Conservation (phyloP, 1,139 yeast genomes). For the Nakaseomyces glabratus region DNA sequence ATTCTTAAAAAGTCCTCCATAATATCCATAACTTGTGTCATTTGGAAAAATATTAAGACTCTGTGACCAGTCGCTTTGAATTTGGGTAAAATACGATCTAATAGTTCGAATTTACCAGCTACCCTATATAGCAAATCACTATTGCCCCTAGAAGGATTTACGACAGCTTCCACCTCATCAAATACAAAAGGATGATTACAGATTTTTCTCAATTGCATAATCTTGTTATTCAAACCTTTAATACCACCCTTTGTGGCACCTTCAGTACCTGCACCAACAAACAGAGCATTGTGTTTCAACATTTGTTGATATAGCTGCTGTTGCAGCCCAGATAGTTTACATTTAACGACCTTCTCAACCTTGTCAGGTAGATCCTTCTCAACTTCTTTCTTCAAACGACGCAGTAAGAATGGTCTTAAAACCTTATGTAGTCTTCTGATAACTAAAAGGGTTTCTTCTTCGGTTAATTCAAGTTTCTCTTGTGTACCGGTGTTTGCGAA, state of each 20-base stretch:
- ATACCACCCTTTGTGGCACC: conserved; percentile 45
- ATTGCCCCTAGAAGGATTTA: conserved; percentile 66
- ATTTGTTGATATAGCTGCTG: conserved; percentile 67
- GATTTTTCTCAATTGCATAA: conserved; percentile 92
- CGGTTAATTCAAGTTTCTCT: conserved; percentile 67
- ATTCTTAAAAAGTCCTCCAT: conserved; percentile 75
- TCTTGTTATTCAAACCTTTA: conserved; percentile 81
- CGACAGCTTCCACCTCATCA: conserved; percentile 82
- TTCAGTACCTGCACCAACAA: conserved; percentile 44
- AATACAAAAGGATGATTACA: conserved; percentile 97
- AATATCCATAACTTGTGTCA: conserved; percentile 84
- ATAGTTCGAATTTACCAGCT: conserved; percentile 69
- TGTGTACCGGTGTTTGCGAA: conserved; percentile 77
- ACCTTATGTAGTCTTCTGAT: conserved; percentile 95
- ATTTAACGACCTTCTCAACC: conserved; percentile 88
- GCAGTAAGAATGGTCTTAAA: conserved; percentile 81
- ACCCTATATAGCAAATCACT: conserved; percentile 62
- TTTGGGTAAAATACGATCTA: conserved; percentile 67
- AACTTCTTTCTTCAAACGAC: conserved; percentile 94
- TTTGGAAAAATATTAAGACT: conserved; percentile 74
- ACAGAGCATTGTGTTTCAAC: conserved; percentile 61
- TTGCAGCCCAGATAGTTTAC: conserved; percentile 88
- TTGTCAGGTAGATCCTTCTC: conserved; percentile 94
- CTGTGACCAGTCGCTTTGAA: conserved; percentile 69
- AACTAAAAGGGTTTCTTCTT: conserved; percentile 90